These are phyloP conservation scores for Lupinus albus DNA, from an alignment of 306 rosid species.

Conservation along the genomic window DNA sequence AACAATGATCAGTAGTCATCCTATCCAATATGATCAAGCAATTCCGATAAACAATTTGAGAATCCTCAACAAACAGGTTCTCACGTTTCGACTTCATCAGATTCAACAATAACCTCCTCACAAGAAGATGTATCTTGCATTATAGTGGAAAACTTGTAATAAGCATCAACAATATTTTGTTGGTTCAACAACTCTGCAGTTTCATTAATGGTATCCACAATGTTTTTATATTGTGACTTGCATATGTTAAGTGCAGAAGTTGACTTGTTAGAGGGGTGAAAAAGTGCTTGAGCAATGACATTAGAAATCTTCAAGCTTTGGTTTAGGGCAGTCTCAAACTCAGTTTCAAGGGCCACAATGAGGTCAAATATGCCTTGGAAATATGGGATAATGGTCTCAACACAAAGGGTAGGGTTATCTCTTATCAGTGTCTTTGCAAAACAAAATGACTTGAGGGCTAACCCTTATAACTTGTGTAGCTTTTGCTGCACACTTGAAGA, in stretches of 20 bases:
- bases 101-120: conserved; percentile 13
- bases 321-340: background rate
- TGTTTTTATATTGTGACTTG: background rate
- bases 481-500: background rate
- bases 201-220: conserved; percentile 19
- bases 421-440: conserved; percentile 28
- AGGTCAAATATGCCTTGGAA: background rate
- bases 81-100: conserved; percentile 3
- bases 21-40: conserved; percentile 27
- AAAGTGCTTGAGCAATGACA: accelerated
- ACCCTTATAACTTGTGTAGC: background rate
- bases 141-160: conserved; percentile 21
- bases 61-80: background rate
- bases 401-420: conserved; percentile 21
- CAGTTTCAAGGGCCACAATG: conserved; percentile 2
- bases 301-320: background rate
- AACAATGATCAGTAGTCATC: conserved; percentile 10
- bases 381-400: background rate
- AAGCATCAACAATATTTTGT: conserved; percentile 33
- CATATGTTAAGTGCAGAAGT: background rate
- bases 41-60: background rate
- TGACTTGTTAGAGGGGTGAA: background rate
- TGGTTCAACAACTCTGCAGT: background rate
- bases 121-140: background rate
- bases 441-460: background rate